Evolutionary conservation across 2,329 filamentous ascomycete species (phyloP).

Genomic region (Coniochaeta sp.): DNA sequence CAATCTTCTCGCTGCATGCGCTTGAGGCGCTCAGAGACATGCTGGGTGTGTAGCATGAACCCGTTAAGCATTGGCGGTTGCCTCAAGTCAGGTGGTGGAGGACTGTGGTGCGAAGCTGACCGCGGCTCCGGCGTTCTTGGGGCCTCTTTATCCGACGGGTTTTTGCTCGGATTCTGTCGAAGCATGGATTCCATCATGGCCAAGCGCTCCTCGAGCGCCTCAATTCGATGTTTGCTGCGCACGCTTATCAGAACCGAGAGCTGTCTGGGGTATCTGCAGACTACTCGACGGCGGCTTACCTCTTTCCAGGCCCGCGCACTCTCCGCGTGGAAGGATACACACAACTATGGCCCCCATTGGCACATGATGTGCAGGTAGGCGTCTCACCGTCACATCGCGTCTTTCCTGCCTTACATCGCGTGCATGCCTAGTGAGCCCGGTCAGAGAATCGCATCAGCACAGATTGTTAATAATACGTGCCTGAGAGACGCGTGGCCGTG

Average conservation of each 20-base stretch:
- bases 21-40: too few species aligned
- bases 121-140: too few species aligned
- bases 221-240: conserved; percentile 4
- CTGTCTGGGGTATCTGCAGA: too few species aligned
- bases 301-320: conserved; percentile 6
- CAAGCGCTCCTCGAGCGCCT: conserved; percentile 7
- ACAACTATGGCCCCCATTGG: background rate
- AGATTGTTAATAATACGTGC: background rate
- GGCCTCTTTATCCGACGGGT: background rate
- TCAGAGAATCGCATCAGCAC: background rate
- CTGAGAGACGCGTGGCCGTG: background rate
- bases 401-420: conserved; percentile 6
- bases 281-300: background rate
- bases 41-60: background rate
- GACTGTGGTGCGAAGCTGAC: too few species aligned
- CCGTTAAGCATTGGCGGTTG: too few species aligned
- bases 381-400: conserved; percentile 6
- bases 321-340: conserved; percentile 2
- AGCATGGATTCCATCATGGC: conserved; percentile 3
- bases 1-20: too few species aligned
- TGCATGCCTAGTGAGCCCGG: conserved; percentile 4
- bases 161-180: background rate
- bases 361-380: conserved; percentile 6
- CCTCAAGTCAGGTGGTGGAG: too few species aligned
- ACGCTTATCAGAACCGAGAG: too few species aligned